A percentile compares a stretch with the other conserved stretches of the same genome.
Evolutionary conservation across 306 rosid genomes (phyloP).

Genomic region (barrel medic (Medicago truncatula)): DNA sequence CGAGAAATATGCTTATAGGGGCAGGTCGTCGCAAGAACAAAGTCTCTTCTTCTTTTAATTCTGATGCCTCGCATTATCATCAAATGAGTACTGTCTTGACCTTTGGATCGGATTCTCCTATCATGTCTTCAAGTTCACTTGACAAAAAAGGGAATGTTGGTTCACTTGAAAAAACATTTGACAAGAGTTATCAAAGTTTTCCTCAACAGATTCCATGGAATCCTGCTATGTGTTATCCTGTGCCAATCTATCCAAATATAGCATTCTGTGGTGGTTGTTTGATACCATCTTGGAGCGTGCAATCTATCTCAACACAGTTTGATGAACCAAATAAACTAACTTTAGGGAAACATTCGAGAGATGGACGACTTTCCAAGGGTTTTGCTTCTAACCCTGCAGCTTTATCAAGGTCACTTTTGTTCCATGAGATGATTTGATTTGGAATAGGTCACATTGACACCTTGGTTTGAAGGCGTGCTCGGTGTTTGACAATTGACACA

Average conservation of each 20-base stretch:
- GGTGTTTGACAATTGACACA: background rate
- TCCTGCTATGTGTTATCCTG: slow-evolving; percentile 54
- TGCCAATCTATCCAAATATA: slow-evolving; percentile 59
- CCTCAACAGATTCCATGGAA: slow-evolving; percentile 65
- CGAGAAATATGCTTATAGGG: slow-evolving; percentile 83
- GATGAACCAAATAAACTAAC: slow-evolving; percentile 48
- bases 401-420: slow-evolving; percentile 67
- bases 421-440: slow-evolving; percentile 67
- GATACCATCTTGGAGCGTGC: slow-evolving; percentile 62
- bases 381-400: slow-evolving; percentile 84
- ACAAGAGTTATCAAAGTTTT: slow-evolving; percentile 48
- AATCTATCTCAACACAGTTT: slow-evolving; percentile 47
- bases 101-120: slow-evolving; percentile 64
- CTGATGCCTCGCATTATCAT: slow-evolving; percentile 45
- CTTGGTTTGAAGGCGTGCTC: background rate
- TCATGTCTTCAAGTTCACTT: slow-evolving; percentile 50
- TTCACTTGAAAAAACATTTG: slow-evolving; percentile 38
- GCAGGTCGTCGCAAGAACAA: slow-evolving; percentile 96
- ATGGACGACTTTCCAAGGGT: slow-evolving; percentile 42
- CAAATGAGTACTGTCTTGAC: slow-evolving; percentile 57
- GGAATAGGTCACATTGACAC: background rate
- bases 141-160: background rate
- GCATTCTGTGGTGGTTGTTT: slow-evolving; percentile 67
- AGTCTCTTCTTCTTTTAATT: slow-evolving; percentile 21
- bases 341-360: slow-evolving; percentile 78